Percentiles rank a stretch among this genome's conserved stretches.
Conservation (phyloP, 371 early-diverging fungal species). For the Chytridium lagenaria region DNA sequence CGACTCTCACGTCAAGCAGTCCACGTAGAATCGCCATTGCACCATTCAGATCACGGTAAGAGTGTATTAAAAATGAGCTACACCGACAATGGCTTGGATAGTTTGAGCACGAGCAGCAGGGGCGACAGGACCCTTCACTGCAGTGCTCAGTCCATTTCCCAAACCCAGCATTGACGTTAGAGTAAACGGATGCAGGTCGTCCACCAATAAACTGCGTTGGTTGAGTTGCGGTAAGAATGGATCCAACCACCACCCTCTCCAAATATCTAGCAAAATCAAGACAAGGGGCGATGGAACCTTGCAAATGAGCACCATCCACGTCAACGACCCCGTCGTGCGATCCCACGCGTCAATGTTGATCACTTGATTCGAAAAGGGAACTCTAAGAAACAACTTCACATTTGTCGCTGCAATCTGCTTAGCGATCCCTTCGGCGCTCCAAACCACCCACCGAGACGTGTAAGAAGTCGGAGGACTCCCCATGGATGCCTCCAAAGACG, state of each 20-base stretch:
- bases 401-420: constrained; percentile 14
- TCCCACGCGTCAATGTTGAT: background rate
- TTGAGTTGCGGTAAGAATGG: constrained; percentile 12
- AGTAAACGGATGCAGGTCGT: constrained; percentile 3
- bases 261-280: constrained; percentile 14
- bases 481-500: background rate
- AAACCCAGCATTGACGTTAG: background rate
- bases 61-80: constrained; percentile 25
- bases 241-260: background rate
- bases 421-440: constrained; percentile 18
- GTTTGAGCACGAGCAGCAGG: constrained; percentile 5
- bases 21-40: background rate
- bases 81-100: constrained; percentile 22
- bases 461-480: background rate
- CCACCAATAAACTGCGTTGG: background rate
- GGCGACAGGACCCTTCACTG: background rate
- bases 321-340: background rate
- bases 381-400: background rate
- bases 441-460: background rate
- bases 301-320: constrained; percentile 8
- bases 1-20: constrained; percentile 11
- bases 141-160: background rate
- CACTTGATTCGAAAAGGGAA: background rate
- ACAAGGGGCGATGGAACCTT: background rate
- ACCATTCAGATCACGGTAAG: constrained; percentile 23